A percentile compares a stretch with the other conserved stretches of the same genome.
Evolutionary conservation across 371 early-diverging fungal genomes (phyloP).

Genomic region (Mycotypha africana): DNA sequence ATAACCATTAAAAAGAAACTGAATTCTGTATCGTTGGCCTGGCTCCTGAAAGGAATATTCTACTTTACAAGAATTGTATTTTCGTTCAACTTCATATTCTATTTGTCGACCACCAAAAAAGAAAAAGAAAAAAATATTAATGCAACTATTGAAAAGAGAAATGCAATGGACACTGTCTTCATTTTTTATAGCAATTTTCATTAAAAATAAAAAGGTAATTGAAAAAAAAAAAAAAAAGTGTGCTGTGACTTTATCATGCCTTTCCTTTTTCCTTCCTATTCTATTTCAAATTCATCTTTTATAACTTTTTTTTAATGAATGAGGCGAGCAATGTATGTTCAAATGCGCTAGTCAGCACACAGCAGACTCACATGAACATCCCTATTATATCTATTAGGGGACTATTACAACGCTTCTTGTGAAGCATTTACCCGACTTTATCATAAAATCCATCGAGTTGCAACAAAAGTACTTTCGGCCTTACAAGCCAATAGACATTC

Average conservation of each 20-base stretch:
- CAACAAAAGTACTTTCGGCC: slow-evolving; percentile 24
- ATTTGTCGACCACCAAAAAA: neutral
- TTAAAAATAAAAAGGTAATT: too few species aligned
- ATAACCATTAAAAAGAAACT: too few species aligned
- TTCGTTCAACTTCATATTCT: slow-evolving; percentile 29
- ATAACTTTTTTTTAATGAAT: too few species aligned
- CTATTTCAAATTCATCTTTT: too few species aligned
- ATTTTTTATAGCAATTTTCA: too few species aligned
- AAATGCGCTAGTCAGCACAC: too few species aligned
- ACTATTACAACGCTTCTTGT: slow-evolving; percentile 26
- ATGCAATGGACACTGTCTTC: neutral
- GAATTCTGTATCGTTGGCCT: slow-evolving; percentile 3
- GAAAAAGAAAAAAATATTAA: too few species aligned
- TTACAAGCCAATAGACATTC: slow-evolving; percentile 23
- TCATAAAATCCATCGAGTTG: slow-evolving; percentile 15
- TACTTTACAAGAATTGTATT: slow-evolving; percentile 23
- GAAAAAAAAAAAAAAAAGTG: neutral
- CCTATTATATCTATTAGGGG: too few species aligned
- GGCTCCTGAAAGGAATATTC: too few species aligned
- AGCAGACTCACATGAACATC: too few species aligned
- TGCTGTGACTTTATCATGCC: neutral
- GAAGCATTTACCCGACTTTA: slow-evolving; percentile 29
- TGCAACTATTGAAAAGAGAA: too few species aligned
- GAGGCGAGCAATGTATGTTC: too few species aligned
- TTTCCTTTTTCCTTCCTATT: neutral